Conservation (phyloP, 164 flowering plant genomes). For the Sextonia rubra region DNA sequence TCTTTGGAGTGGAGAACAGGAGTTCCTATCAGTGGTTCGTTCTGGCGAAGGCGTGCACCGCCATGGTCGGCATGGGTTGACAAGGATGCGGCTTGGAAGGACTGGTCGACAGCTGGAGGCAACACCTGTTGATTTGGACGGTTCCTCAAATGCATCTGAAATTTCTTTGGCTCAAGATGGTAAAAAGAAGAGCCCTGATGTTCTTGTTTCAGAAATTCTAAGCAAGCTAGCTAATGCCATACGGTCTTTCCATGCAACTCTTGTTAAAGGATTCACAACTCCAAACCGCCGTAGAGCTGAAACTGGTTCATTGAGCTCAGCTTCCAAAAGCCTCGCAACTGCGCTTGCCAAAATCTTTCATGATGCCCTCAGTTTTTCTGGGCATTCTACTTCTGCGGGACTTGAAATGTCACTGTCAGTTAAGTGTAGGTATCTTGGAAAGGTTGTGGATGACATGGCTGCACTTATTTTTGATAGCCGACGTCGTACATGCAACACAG, state of each 20-base stretch:
- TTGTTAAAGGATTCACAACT: conserved; percentile 71
- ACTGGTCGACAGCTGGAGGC: conserved; percentile 57
- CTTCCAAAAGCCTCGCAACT: conserved; percentile 71
- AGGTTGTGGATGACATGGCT: conserved; percentile 80
- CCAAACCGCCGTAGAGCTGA: conserved; percentile 85
- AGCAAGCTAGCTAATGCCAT: conserved; percentile 55
- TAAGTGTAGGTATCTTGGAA: conserved; percentile 89
- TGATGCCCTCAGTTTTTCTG: conserved; percentile 70
- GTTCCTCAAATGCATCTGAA: conserved; percentile 36
- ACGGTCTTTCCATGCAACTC: conserved; percentile 58
- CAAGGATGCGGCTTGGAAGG: conserved; percentile 74
- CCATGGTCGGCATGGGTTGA: conserved; percentile 64
- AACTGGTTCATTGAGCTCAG: conserved; percentile 57
- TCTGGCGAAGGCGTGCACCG: conserved; percentile 67
- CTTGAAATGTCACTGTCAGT: conserved; percentile 59
- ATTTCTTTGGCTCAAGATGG: conserved; percentile 38
- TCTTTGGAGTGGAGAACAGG: conserved; percentile 66
- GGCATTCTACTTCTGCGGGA: conserved; percentile 45
- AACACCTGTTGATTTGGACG: conserved; percentile 60
- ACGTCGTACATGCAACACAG: conserved; percentile 64
- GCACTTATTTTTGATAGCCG: conserved; percentile 69
- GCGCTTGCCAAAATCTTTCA: conserved; percentile 65
- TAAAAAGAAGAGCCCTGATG: conserved; percentile 71
- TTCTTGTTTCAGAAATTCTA: conserved; percentile 52
- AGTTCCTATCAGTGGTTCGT: conserved; percentile 59